A percentile compares a stretch with the other conserved stretches of the same genome.
phyloP scores from a whole-genome alignment of 768 basidiomycete species.

The Lactarius hengduanensis region DNA sequence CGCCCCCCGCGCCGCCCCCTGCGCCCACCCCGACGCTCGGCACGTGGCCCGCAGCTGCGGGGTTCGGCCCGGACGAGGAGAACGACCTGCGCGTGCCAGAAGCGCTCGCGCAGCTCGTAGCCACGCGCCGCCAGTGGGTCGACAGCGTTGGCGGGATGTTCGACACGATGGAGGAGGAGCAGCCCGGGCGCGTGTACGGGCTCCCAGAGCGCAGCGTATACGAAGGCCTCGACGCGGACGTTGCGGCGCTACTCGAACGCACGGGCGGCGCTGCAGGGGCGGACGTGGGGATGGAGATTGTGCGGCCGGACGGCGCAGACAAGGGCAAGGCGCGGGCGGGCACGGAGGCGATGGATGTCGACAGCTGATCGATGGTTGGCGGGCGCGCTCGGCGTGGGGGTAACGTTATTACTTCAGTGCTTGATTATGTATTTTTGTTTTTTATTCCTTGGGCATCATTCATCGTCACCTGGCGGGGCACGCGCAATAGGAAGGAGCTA shows the following conservation, averaged over 20 bases:
- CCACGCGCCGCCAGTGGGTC: slow-evolving; percentile 77
- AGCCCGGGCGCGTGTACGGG: slow-evolving; percentile 71
- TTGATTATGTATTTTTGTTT: slow-evolving; percentile 25
- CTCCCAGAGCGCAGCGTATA: slow-evolving; percentile 75
- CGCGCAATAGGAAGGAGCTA: background rate
- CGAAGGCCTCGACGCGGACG: slow-evolving; percentile 68
- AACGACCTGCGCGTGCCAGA: slow-evolving; percentile 62
- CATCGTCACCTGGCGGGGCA: slow-evolving; percentile 9
- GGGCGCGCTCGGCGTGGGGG: slow-evolving; percentile 28
- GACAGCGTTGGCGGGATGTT: slow-evolving; percentile 73
- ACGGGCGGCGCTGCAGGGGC: slow-evolving; percentile 30
- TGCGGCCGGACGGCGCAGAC: slow-evolving; percentile 39
- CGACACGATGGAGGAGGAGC: slow-evolving; percentile 62
- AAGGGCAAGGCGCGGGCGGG: slow-evolving; percentile 54
- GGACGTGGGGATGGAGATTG: slow-evolving; percentile 30
- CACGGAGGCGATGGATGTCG: slow-evolving; percentile 68
- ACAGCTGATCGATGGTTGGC: slow-evolving; percentile 36
- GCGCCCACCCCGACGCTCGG: slow-evolving; percentile 38
- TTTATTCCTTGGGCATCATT: slow-evolving; percentile 15
- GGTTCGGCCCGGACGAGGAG: slow-evolving; percentile 66
- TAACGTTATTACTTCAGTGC: slow-evolving; percentile 30
- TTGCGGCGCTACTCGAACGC: slow-evolving; percentile 40
- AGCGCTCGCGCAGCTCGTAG: slow-evolving; percentile 67
- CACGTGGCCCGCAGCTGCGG: slow-evolving; percentile 70
- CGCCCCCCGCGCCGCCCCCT: slow-evolving; percentile 18